Conservation (phyloP, 1,139 yeast genomes). For the Taphrina wiesneri region DNA sequence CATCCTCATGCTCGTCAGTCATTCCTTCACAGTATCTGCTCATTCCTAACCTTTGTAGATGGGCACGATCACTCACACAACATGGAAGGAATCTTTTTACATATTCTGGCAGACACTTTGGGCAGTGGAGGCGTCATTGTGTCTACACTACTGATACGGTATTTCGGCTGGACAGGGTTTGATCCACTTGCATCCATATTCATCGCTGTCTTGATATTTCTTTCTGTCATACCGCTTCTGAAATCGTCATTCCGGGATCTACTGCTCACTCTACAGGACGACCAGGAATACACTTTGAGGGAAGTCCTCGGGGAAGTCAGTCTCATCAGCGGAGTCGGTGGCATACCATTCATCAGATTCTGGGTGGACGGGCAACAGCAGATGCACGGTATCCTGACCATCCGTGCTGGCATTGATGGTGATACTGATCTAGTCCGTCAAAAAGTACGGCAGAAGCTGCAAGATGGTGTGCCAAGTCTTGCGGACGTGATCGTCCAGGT, state of each 20-base stretch:
- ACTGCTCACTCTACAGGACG: constrained; percentile 59
- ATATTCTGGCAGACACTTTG: constrained; percentile 88
- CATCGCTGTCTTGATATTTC: constrained; percentile 75
- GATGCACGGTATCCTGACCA: constrained; percentile 45
- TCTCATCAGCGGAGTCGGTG: constrained; percentile 72
- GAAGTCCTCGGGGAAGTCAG: constrained; percentile 66
- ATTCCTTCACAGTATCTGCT: neutral
- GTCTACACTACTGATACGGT: constrained; percentile 62
- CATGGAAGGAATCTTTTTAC: constrained; percentile 91
- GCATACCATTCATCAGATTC: constrained; percentile 84
- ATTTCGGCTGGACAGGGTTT: constrained; percentile 60
- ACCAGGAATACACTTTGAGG: constrained; percentile 62
- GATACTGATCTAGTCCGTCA: constrained; percentile 28
- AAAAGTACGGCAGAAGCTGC: constrained; percentile 42
- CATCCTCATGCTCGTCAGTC: constrained; percentile 30
- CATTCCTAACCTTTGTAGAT: constrained; percentile 7
- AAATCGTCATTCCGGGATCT: constrained; percentile 76
- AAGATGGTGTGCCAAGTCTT: constrained; percentile 50
- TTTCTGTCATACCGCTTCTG: constrained; percentile 80
- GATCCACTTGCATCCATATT: constrained; percentile 91
- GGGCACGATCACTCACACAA: constrained; percentile 62
- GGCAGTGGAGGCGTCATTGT: constrained; percentile 96
- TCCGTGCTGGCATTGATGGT: constrained; percentile 39
- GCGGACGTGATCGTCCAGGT: constrained; percentile 34
- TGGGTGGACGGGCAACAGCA: constrained; percentile 69